Evolutionary conservation across 805 yeast species (phyloP).

Genomic region (Saturnispora kantuleensis): DNA sequence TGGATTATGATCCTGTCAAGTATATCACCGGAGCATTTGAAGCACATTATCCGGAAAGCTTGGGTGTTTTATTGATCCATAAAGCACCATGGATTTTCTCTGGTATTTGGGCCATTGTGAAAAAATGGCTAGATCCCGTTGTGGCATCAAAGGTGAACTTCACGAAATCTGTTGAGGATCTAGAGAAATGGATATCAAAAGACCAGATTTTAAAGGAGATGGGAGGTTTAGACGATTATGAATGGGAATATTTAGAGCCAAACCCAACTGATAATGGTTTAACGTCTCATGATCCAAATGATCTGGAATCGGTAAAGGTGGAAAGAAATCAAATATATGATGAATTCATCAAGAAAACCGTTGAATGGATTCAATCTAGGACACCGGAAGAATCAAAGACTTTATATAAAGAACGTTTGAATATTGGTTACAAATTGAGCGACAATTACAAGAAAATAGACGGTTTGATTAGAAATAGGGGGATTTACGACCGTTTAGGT

Average conservation of each 20-base stretch:
- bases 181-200: constrained; percentile 49
- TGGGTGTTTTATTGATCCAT: constrained; percentile 77
- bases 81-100: constrained; percentile 96
- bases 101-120: constrained; percentile 88
- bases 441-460: constrained; percentile 62
- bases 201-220: constrained; percentile 56
- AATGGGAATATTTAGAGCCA: constrained; percentile 55
- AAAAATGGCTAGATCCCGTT: constrained; percentile 93
- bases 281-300: constrained; percentile 31
- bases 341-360: constrained; percentile 53
- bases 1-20: constrained; percentile 89
- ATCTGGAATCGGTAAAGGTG: constrained; percentile 23
- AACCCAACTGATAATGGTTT: constrained; percentile 45
- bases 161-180: constrained; percentile 60
- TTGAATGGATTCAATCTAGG: constrained; percentile 66
- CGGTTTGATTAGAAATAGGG: constrained; percentile 72
- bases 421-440: constrained; percentile 42
- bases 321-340: constrained; percentile 49
- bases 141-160: constrained; percentile 87
- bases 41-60: constrained; percentile 92
- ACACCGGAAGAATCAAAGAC: constrained; percentile 38
- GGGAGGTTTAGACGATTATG: constrained; percentile 63
- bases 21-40: constrained; percentile 84
- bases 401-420: constrained; percentile 45
- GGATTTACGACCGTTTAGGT: constrained; percentile 71